Base-by-base conservation (phyloP, 352 stramenopile genomes). In the Phytophthora pisi region DNA sequence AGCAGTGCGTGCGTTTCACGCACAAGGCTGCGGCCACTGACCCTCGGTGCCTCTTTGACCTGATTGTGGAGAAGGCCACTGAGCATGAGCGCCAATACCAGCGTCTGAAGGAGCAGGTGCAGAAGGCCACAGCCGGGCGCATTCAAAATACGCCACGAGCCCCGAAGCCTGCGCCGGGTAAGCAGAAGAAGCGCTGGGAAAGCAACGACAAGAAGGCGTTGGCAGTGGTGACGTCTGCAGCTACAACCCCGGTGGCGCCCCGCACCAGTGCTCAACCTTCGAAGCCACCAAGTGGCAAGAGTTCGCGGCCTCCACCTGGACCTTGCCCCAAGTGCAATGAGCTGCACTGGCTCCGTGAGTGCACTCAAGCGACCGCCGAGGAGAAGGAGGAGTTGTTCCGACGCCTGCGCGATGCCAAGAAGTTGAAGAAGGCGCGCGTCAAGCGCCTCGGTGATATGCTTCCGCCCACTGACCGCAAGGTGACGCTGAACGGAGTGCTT, bases 1-100 rank as follows among this genome's bases (percentile, higher is more conserved):
- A 60, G 13, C 50, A 55, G 59, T 58, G 50, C 10, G 11, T 66
- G n/a, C 40, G 50, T 1, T 66, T 55, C 26, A 57, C 57, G 1
- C 13, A 42, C 20, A 40, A 51, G 16, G 0, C 4, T 4, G 46
- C 57, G 0, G 34, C 47, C 10, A 28, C 16, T 6, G 26, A 65
- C 47, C 47, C 49, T 2, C 30, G 15, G 24, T 4, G 16, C 8
- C 49, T 58, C 8, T 64, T 65, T 34, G 24, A 50, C 2, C 36
- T 65, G 15, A 46, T 58, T 15, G 4, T 65, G 15, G 58, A 58
- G 47, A 57, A 58, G 36, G 47, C 58, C 4, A 58, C 28, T 3
- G 58, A 65, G 15, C 11, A 46, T 0, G 24, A 65, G 24, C 58
- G 34, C 1, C 26, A 65, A 31, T 23, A 46, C 13, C 16, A 36